These are phyloP conservation scores for Phytomonas serpens DNA, from an alignment of 208 protist species.

Conservation along the genomic window DNA sequence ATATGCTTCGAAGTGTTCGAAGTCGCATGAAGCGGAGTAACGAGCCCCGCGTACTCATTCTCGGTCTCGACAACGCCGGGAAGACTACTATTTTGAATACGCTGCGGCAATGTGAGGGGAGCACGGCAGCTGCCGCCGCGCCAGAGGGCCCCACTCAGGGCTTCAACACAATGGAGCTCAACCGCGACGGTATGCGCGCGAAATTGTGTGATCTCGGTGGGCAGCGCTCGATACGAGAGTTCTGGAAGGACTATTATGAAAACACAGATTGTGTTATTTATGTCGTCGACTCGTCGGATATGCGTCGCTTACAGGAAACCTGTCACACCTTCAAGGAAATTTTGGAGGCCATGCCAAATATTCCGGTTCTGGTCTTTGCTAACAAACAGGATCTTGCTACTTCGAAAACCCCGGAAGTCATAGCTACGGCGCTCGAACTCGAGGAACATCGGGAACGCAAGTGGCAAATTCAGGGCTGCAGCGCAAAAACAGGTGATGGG, in stretches of 20 bases:
- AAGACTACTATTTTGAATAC: conserved; percentile 96
- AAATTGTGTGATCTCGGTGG: conserved; percentile 99
- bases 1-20: conserved; percentile 78
- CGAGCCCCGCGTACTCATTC: conserved; percentile 92
- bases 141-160: conserved; percentile 98
- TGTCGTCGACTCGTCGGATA: conserved; percentile 94
- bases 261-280: conserved; percentile 97
- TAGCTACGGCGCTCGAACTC: conserved; percentile 79
- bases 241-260: conserved; percentile 97
- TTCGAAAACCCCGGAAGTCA: conserved; percentile 60
- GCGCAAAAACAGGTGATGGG: conserved; percentile 90
- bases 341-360: conserved; percentile 92
- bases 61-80: conserved; percentile 94
- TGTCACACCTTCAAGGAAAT: conserved; percentile 91
- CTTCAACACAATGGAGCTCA: conserved; percentile 98
- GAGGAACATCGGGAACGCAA: conserved; percentile 86
- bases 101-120: conserved; percentile 20
- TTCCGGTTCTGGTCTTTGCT: conserved; percentile 98
- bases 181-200: conserved; percentile 88
- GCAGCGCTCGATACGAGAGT: conserved; percentile 97
- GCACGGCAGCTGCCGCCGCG: conserved; percentile 18
- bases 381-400: conserved; percentile 99
- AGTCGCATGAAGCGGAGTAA: conserved; percentile 88
- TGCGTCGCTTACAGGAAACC: conserved; percentile 86
- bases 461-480: conserved; percentile 96